Base-by-base conservation (phyloP, 768 basidiomycete genomes). In the Auriscalpium microsporum region DNA sequence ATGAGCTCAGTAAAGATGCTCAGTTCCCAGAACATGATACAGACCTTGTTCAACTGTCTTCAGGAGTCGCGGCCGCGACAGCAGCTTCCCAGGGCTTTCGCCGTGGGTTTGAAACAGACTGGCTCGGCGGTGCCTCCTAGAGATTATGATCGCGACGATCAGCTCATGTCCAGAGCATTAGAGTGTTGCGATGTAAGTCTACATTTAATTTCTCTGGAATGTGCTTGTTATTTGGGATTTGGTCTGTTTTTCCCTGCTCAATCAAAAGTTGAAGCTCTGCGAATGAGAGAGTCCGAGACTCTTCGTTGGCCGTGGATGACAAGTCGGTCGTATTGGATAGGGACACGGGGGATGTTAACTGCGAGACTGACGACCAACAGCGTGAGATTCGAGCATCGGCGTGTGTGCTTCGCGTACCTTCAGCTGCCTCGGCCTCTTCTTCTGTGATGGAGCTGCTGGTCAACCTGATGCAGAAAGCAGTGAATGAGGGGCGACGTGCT, bases 171-270 rank as follows among this genome's bases (percentile, higher is more conserved):
- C 23, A 28, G 23, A 28, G 55, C 46, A 54, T 44, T 23, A 40
- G 34, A 35, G 40, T 33, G 38, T 42, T 52, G 19, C 36, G 28
- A n/a, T 23, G 37, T 10, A 42, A 14, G 37, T 80, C 58, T 63
- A 87, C 89, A 69, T 84, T 87, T 37, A 90, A 61, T 2, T 65
- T 71, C n/a, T 84, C 75, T 0, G 84, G 81, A 46, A 91, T 87
- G 53, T 75, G 57, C 60, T 83, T 87, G 65, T 90, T 91, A 63
- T 90, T 86, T 1, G 89, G 89, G 38, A 91, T 88, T 64, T 82
- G 70, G 59, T 87, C 85, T 4, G 80, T 78, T 58, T 76, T 80
- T 16, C 87, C 88, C 17, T 84, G 73, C 62, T 87, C 80, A 56
- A 91, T 86, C 56, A 91, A 72, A 37, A 75, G 74, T 62, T 87